Evolutionary conservation across 352 stramenopile species (phyloP), one percentile per base, ranked within the genome.

Genomic region (Globisporangium barbulae): DNA sequence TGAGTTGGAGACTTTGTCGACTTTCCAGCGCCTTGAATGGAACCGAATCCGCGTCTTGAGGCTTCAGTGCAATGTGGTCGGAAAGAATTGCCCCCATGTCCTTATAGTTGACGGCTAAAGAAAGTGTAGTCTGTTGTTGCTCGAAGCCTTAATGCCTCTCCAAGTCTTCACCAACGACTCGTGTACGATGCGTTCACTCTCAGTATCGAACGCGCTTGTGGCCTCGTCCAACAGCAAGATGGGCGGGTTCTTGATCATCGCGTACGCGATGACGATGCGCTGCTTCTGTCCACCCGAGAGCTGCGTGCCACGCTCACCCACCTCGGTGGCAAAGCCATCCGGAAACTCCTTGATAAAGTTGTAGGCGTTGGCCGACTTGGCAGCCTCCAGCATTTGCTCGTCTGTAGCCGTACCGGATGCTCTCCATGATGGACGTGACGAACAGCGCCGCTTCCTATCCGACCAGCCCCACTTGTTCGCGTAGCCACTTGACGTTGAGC

Each of bases 261-360:
- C 61, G 1, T 93, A 71, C n/a, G 93, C 93, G 44, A 98, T 94
- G 39, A 89, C 89, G n/a, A 98, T 76, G 30, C 88, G 70, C 69
- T 94, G 87, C 65, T 97, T 97, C 71, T 98, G 94, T 21, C 94
- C 94, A 28, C 93, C 59, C 0, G 59, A 98, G 12, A 99, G 74
- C 53, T 94, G 81, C 7, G 74, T 72, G 15, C 91, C 91, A 22
- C 78, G 72, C 64, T 98, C 93, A 37, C 93, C 93, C 17, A 98
- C 86, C 25, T 88, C 69, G 0, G 94, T 98, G n/a, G 86, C 74
- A 3, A 37, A 37, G 9, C 33, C 88, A 19, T 83, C 74, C 84
- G 21, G 71, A 56, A 21, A 75, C 6, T 71, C 52, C 55, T 70
- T 79, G 59, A 98, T 98, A 64, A 99, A 98, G n/a, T 85, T 73